Base-by-base conservation (phyloP, 148 eudicot genomes). In the Heliosperma pusillum region DNA sequence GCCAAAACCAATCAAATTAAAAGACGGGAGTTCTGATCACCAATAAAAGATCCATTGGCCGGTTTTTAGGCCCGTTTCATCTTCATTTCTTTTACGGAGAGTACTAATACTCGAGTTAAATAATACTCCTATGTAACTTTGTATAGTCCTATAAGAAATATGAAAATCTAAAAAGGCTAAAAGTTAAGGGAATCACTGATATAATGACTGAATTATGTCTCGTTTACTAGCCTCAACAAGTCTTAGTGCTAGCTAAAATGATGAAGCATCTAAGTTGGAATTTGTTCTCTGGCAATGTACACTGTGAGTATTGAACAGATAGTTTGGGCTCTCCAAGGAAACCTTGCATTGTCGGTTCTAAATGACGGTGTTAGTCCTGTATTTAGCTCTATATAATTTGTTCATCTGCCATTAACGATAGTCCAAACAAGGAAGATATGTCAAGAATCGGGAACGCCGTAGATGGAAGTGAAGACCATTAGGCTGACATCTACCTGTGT, bases 281-380 rank as follows among this genome's bases (percentile, higher is more conserved):
- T 42, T 40, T 59, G 0, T 25, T 12, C 17, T 55, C 52, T 76
- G 27, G 71, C 17, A 10, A 3, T 74, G 44, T 62, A 44, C 16
- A 55, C 9, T 24, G 24, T 58, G 26, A 27, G 66, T 22, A 65
- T 20, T 26, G 62, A 59, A 40, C 89, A 91, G 94, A 88, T 92
- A 21, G 92, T 92, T 40, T 86, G 94, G 1, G 88, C 94, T 26
- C 69, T 92, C 74, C 94, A 89, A 75, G 94, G 97, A 61, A 88
- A 83, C 40, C 83, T 86, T 24, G 79, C 94, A 2, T 44, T 92
- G 59, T 86, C 89, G 8, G 87, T 85, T 83, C 77, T 89, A 45
- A 88, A 82, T 8, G 94, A 88, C 16, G 88, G 88, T 65, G 78
- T 78, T 47, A 87, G 82, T 74, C 77, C 89, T 7, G 82, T 77